Evolutionary conservation across 2,329 filamentous ascomycete species (phyloP).

Genomic region (Emydomyces testavorans): DNA sequence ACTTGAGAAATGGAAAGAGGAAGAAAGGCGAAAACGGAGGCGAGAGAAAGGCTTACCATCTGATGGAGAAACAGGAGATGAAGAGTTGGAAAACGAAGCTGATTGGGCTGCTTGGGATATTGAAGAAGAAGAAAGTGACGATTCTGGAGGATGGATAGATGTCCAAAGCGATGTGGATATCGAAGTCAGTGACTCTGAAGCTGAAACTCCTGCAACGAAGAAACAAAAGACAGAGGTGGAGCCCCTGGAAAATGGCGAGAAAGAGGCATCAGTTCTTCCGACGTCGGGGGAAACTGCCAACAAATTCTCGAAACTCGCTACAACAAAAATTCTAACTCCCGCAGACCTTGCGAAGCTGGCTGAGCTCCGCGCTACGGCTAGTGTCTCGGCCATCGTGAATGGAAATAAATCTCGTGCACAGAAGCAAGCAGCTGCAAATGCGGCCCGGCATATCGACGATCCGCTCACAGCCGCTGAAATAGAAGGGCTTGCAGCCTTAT

Average conservation of each 20-base stretch:
- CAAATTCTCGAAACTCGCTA: constrained; percentile 60
- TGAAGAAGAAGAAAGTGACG: constrained; percentile 49
- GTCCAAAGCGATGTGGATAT: constrained; percentile 74
- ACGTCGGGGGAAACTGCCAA: constrained; percentile 22
- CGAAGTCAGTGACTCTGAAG: constrained; percentile 59
- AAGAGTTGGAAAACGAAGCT: constrained; percentile 49
- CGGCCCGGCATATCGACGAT: constrained; percentile 65
- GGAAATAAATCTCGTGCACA: constrained; percentile 33
- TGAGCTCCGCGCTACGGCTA: constrained; percentile 66
- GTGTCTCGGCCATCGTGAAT: constrained; percentile 53
- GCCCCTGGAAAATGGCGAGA: constrained; percentile 28
- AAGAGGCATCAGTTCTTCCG: constrained; percentile 18
- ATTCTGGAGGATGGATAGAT: constrained; percentile 86
- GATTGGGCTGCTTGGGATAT: constrained; percentile 51
- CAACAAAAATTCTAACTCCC: constrained; percentile 83
- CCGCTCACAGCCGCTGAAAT: constrained; percentile 84
- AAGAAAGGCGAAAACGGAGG: constrained; percentile 65
- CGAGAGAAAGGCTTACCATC: constrained; percentile 55
- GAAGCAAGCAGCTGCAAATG: constrained; percentile 35
- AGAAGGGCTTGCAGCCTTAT: constrained; percentile 67
- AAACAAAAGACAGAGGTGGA: constrained; percentile 34
- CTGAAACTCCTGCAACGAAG: constrained; percentile 55
- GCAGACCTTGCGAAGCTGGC: constrained; percentile 91
- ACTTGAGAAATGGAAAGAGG: constrained; percentile 84
- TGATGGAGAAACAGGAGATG: constrained; percentile 50